Evolutionary conservation across 192 early-diverging fungal species (phyloP).

Genomic region (Mortierella claussenii): DNA sequence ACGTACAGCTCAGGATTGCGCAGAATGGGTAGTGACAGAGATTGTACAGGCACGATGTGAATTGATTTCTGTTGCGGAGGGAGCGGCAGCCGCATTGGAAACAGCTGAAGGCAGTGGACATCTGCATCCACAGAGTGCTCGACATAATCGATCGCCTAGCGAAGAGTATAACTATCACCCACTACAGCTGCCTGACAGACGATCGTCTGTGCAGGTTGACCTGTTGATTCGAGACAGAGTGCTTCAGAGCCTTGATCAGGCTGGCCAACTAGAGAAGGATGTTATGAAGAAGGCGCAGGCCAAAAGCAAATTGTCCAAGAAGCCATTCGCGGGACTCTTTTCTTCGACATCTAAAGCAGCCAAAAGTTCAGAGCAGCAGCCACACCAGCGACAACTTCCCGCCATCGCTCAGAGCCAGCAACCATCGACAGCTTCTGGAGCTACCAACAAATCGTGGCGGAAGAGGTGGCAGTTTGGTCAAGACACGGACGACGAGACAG

Average conservation of each 20-base stretch:
- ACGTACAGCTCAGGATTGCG: constrained; percentile 30
- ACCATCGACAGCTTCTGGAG: not conserved
- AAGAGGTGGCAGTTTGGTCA: constrained; percentile 39
- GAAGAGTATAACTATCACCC: constrained; percentile 48
- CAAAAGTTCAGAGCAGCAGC: too few species aligned
- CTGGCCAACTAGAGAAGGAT: constrained; percentile 15
- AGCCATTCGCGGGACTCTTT: constrained; percentile 21
- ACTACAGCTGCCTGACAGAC: not conserved
- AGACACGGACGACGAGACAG: constrained; percentile 26
- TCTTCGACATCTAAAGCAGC: constrained; percentile 4
- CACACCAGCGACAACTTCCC: not conserved
- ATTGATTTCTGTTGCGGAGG: constrained; percentile 32
- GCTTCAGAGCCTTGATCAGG: constrained; percentile 25
- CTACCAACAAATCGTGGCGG: constrained; percentile 28
- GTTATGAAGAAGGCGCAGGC: not conserved
- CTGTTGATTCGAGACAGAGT: constrained; percentile 34
- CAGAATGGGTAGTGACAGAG: constrained; percentile 46
- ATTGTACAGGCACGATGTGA: constrained; percentile 40
- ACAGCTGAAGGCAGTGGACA: not conserved
- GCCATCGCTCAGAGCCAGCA: not conserved
- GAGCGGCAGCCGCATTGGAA: too few species aligned
- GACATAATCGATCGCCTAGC: constrained; percentile 24
- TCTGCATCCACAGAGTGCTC: not conserved
- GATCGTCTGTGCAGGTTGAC: constrained; percentile 26
- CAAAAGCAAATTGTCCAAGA: constrained; percentile 6